phyloP scores from a whole-genome alignment of 176 grass and related monocot genomes.

The Oryza meyeriana region DNA sequence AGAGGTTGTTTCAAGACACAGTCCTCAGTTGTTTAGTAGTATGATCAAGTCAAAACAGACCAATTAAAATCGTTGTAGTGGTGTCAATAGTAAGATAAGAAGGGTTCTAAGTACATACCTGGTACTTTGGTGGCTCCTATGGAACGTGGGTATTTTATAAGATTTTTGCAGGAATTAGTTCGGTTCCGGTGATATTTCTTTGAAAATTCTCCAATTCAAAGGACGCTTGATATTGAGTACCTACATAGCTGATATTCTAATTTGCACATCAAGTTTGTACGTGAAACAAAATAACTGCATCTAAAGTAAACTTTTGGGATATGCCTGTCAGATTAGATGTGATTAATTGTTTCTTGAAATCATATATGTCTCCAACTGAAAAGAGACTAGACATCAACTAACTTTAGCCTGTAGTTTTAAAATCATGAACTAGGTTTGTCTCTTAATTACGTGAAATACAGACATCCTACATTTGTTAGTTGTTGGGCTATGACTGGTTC shows the following conservation, averaged over 20 bases:
- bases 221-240: background rate
- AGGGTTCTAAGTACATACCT: background rate
- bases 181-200: too few species aligned
- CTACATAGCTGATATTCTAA: background rate
- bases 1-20: constrained; percentile 2
- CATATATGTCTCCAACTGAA: background rate
- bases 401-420: background rate
- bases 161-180: too few species aligned
- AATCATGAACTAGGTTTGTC: constrained; percentile 22
- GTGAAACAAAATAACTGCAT: too few species aligned
- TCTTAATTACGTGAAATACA: constrained; percentile 11
- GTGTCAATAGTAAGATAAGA: background rate
- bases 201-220: too few species aligned
- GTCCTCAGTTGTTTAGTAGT: background rate
- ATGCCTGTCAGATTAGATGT: background rate
- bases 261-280: background rate
- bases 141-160: too few species aligned
- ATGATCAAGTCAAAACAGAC: background rate
- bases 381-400: constrained; percentile 1
- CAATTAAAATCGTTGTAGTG: background rate
- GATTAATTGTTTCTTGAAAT: background rate
- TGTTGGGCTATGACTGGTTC: background rate
- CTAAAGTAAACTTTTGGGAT: background rate
- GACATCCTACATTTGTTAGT: constrained; percentile 38
- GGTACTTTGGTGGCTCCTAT: background rate